Conservation (phyloP, 371 early-diverging fungal genomes). For the Actinomortierella wolfii region DNA sequence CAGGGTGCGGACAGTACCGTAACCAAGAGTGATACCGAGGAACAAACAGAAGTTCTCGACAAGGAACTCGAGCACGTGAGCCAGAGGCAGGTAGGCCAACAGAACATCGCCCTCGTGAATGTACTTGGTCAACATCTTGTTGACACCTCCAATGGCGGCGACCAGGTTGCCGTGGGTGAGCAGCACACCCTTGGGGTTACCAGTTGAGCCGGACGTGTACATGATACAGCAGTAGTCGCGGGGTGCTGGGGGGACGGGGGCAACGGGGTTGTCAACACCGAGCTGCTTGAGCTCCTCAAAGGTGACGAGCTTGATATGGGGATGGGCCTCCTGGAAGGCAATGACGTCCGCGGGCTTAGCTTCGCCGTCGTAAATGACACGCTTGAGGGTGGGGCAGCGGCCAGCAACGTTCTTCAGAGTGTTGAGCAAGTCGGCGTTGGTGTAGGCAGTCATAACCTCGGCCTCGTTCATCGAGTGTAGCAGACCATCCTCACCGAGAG, state of each 20-base stretch:
- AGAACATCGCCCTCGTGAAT: constrained; percentile 62
- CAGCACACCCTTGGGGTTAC: constrained; percentile 90
- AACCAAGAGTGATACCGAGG: constrained; percentile 86
- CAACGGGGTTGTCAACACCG: constrained; percentile 68
- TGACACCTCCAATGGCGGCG: constrained; percentile 67
- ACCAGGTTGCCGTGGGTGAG: constrained; percentile 88
- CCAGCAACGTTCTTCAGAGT: constrained; percentile 67
- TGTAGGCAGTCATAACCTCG: constrained; percentile 77
- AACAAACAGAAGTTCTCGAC: constrained; percentile 78
- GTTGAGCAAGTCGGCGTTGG: constrained; percentile 81
- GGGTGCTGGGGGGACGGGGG: constrained; percentile 65
- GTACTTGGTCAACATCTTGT: constrained; percentile 53
- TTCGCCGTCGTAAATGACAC: constrained; percentile 81
- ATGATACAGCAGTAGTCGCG: constrained; percentile 91
- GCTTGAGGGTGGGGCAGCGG: constrained; percentile 67
- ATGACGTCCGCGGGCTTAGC: constrained; percentile 54
- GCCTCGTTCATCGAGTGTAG: constrained; percentile 86
- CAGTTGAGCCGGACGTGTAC: constrained; percentile 97
- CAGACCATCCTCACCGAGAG: constrained; percentile 88
- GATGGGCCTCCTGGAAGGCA: constrained; percentile 38
- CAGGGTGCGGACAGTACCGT: constrained; percentile 85
- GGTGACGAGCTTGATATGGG: constrained; percentile 53
- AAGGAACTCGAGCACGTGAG: constrained; percentile 90
- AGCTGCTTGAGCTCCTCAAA: constrained; percentile 65
- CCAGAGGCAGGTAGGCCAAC: constrained; percentile 93